Base-by-base conservation (phyloP, 108 stramenopile species). In the Nitzschia sp. region DNA sequence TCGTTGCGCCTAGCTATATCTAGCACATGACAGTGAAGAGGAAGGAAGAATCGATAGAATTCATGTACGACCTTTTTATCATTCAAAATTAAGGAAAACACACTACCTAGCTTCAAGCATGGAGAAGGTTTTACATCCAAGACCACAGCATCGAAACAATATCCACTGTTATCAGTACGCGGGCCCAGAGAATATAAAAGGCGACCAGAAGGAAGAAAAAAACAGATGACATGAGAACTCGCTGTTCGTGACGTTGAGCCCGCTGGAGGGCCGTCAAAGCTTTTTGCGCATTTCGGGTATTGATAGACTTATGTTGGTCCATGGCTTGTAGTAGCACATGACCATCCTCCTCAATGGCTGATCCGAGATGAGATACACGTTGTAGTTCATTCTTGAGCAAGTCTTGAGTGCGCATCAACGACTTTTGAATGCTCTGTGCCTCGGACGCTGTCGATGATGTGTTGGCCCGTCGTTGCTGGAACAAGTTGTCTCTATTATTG, bases 321-420 rank as follows among this genome's bases (percentile, higher is more conserved):
- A 74, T 76, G 14, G 81, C 80, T 34, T 80, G 38, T 69, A 60
- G 42, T 25, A 87, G 65, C 15, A 78, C 52, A 14, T 71, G 58
- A 8, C 74, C 83, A 63, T 87, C 86, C 43, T 78, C 57, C 37
- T 84, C 81, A 60, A 87, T 87, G 14, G 73, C 81, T 9, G 56
- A 43, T 2, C 75, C 58, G 7, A 87, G 69, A 57, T 82, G 71
- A 14, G 81, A 75, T 10, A 87, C 78, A 10, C 83, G 83, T 17
- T 84, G 65, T 21, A 83, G 46, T 58, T 84, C 83, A 24, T 83
- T 77, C 63, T 79, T 65, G 17, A 87, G 71, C 56, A 83, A 51
- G 6, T 38, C 9, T 58, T 87, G 77, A 0, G 86, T 87, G 10
- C 83, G 67, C 48, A 70, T 65, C 15, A 87, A 48, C 1, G 83